Evolutionary conservation across 2,329 filamentous ascomycete species (phyloP).

Genomic region (Ceratocystis alfenasii): DNA sequence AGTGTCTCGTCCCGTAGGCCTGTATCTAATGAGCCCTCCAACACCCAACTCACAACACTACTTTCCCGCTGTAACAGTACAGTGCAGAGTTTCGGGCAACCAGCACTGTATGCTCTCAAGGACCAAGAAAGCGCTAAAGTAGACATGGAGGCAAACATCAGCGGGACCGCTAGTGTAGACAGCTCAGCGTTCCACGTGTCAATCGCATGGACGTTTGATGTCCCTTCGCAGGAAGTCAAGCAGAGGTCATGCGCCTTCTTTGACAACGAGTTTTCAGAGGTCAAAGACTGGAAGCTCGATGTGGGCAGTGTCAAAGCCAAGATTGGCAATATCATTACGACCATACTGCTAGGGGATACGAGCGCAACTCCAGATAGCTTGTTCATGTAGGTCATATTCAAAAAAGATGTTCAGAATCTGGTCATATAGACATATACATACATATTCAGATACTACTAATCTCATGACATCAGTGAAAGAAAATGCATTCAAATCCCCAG

Average conservation of each 20-base stretch:
- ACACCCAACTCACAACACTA: constrained; percentile 48
- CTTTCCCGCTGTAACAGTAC: constrained; percentile 55
- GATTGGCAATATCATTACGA: constrained; percentile 57
- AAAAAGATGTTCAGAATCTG: too few species aligned
- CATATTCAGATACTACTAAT: not conserved
- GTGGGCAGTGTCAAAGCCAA: constrained; percentile 59
- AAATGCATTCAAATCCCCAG: not conserved
- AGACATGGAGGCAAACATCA: constrained; percentile 14
- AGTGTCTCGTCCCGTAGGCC: constrained; percentile 36
- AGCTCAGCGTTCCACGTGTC: constrained; percentile 67
- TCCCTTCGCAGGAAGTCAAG: constrained; percentile 28
- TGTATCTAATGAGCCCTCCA: constrained; percentile 24
- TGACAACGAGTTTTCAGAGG: constrained; percentile 22
- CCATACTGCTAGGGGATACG: constrained; percentile 31
- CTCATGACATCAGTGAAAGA: constrained; percentile 1
- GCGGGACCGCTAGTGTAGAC: constrained; percentile 21
- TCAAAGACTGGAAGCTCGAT: constrained; percentile 37
- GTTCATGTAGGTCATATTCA: not conserved
- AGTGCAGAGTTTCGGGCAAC: constrained; percentile 50
- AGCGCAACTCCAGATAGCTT: not conserved
- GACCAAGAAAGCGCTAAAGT: constrained; percentile 19
- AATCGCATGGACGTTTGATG: constrained; percentile 66
- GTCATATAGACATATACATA: not conserved
- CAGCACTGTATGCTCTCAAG: constrained; percentile 50
- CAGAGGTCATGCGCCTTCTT: constrained; percentile 32